These are phyloP conservation scores for Cinnamomum chago DNA, from an alignment of 164 flowering plant genomes.

Conservation along the genomic window DNA sequence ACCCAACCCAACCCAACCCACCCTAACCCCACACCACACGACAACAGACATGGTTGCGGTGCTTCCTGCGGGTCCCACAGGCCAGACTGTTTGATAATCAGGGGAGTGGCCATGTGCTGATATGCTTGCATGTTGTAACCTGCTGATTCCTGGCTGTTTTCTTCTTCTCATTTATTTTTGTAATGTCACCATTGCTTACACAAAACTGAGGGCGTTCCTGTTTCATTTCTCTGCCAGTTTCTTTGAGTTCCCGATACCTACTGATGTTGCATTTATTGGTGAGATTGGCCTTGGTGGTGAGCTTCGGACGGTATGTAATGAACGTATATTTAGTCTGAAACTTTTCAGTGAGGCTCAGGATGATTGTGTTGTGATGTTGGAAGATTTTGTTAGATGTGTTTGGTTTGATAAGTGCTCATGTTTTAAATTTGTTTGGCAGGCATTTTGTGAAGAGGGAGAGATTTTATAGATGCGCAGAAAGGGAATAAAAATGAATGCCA, in stretches of 20 bases:
- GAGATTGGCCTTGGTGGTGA: slow-evolving; percentile 96
- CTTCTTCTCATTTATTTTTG: not conserved
- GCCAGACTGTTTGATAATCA: too few relatives aligned
- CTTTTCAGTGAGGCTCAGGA: not conserved
- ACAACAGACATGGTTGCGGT: too few relatives aligned
- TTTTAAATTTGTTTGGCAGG: too few relatives aligned
- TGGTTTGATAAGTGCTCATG: not conserved
- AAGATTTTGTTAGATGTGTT: not conserved
- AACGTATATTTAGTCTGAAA: not conserved
- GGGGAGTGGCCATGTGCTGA: too few relatives aligned
- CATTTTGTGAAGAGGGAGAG: too few relatives aligned
- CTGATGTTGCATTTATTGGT: slow-evolving; percentile 79
- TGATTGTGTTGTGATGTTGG: not conserved
- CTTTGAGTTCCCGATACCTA: slow-evolving; percentile 81
- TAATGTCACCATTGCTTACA: not conserved
- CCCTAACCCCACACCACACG: too few relatives aligned
- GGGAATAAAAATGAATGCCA: too few relatives aligned
- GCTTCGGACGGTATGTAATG: slow-evolving; percentile 67
- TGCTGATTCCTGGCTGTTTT: too few relatives aligned
- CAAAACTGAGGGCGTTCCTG: not conserved
- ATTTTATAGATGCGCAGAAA: too few relatives aligned
- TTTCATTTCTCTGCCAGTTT: slow-evolving; percentile 39
- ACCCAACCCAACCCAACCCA: too few relatives aligned
- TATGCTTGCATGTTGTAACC: too few relatives aligned
- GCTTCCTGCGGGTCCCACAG: too few relatives aligned